Conservation (phyloP, 192 early-diverging fungal genomes). For the Entomortierella parvispora region DNA sequence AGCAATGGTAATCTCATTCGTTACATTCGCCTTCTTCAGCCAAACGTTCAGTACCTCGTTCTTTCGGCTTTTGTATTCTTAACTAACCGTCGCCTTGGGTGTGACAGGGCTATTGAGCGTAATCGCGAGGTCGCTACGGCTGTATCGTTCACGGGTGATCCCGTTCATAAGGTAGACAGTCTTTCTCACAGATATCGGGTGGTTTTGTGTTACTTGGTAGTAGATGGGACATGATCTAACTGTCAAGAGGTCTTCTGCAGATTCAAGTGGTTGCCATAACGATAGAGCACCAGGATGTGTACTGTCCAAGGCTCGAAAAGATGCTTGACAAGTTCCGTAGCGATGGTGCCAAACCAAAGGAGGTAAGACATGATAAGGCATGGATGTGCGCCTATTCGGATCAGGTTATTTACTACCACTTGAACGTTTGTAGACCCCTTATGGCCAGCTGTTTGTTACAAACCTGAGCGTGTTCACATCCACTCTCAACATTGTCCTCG, state of each 20-base stretch:
- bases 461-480: conserved; percentile 58
- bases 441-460: conserved; percentile 58
- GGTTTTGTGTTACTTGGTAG: not conserved
- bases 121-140: conserved; percentile 48
- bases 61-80: not conserved
- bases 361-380: conserved; percentile 11
- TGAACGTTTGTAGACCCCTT: conserved; percentile 60
- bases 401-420: too few relatives aligned
- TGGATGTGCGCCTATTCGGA: too few relatives aligned
- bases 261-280: conserved; percentile 26
- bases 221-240: too few relatives aligned
- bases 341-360: conserved; percentile 37
- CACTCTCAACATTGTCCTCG: conserved; percentile 59
- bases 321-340: conserved; percentile 32
- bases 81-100: not conserved
- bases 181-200: not conserved
- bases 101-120: conserved; percentile 38
- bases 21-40: not conserved
- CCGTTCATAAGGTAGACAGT: conserved; percentile 23
- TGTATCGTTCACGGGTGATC: conserved; percentile 48
- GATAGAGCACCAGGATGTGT: conserved; percentile 34
- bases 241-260: conserved; percentile 2
- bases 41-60: not conserved
- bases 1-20: conserved; percentile 57
- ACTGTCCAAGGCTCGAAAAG: conserved; percentile 38